A percentile compares a stretch with the other conserved stretches of the same genome.
Conservation (phyloP, 805 yeast species). For the Wickerhamomyces strasburgensis region DNA sequence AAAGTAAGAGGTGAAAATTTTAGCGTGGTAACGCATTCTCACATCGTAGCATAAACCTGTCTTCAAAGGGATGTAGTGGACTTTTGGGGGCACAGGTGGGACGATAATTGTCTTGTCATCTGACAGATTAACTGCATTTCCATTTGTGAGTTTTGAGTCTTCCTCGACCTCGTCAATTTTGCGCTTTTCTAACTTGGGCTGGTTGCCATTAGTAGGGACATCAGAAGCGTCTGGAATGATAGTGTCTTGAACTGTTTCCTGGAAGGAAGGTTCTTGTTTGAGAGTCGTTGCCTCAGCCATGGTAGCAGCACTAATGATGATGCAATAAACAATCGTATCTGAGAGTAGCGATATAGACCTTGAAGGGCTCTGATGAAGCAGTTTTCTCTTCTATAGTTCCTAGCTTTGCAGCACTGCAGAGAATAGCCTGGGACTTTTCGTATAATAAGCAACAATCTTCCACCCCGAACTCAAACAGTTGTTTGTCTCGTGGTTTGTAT, state of each 20-base stretch:
- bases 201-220: not conserved
- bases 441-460: too few relatives aligned
- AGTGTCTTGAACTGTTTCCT: slow-evolving; percentile 8
- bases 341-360: too few relatives aligned
- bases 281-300: slow-evolving; percentile 4
- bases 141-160: slow-evolving; percentile 7
- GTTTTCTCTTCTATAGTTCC: too few relatives aligned
- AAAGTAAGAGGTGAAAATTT: slow-evolving; percentile 82
- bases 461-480: too few relatives aligned
- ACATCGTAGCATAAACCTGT: slow-evolving; percentile 96
- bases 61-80: slow-evolving; percentile 69
- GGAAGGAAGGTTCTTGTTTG: not conserved
- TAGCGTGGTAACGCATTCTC: slow-evolving; percentile 95
- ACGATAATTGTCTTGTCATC: slow-evolving; percentile 39
- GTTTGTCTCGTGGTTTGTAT: too few relatives aligned
- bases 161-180: slow-evolving; percentile 20
- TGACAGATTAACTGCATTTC: not conserved
- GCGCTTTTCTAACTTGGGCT: slow-evolving; percentile 16
- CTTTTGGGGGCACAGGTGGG: slow-evolving; percentile 58
- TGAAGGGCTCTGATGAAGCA: not conserved
- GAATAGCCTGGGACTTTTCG: too few relatives aligned
- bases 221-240: slow-evolving; percentile 10
- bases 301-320: not conserved
- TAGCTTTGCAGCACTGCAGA: too few relatives aligned
- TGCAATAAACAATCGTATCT: too few relatives aligned